Evolutionary conservation across 768 basidiomycete genomes (phyloP).

Genomic region (Russula foetens): DNA sequence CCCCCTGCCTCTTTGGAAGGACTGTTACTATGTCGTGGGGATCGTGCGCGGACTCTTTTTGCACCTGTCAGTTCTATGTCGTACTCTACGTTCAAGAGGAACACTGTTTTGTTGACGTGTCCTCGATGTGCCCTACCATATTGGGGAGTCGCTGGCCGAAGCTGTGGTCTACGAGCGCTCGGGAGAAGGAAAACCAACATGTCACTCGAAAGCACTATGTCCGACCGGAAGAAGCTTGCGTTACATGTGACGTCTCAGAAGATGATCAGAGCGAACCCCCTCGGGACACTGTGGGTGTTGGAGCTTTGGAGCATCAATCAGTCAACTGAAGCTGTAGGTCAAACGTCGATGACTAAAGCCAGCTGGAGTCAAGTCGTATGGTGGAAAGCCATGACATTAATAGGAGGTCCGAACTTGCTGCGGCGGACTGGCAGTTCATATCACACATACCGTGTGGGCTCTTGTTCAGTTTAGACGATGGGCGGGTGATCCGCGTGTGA

Average conservation of each 20-base stretch:
- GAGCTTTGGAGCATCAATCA: background rate
- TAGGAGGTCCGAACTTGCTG: too few relatives aligned
- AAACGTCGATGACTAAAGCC: background rate
- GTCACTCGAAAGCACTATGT: background rate
- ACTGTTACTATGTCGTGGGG: background rate
- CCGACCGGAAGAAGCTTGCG: background rate
- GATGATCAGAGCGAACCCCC: background rate
- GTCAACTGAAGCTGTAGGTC: background rate
- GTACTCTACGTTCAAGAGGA: background rate
- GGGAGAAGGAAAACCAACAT: background rate
- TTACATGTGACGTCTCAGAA: background rate
- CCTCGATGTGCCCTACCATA: background rate
- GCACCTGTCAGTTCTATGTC: background rate
- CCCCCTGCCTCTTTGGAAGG: background rate
- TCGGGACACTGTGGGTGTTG: background rate
- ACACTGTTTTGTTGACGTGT: background rate
- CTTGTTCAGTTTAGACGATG: too few relatives aligned
- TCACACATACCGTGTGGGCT: too few relatives aligned
- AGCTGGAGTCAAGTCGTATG: background rate
- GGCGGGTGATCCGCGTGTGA: background rate
- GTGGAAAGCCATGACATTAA: too few relatives aligned
- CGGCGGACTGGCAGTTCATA: too few relatives aligned
- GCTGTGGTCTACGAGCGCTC: background rate
- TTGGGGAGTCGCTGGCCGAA: background rate
- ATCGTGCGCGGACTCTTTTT: background rate